phyloP scores from a whole-genome alignment of 495 filamentous ascomycete genomes.

The Sphaerosporella brunnea region DNA sequence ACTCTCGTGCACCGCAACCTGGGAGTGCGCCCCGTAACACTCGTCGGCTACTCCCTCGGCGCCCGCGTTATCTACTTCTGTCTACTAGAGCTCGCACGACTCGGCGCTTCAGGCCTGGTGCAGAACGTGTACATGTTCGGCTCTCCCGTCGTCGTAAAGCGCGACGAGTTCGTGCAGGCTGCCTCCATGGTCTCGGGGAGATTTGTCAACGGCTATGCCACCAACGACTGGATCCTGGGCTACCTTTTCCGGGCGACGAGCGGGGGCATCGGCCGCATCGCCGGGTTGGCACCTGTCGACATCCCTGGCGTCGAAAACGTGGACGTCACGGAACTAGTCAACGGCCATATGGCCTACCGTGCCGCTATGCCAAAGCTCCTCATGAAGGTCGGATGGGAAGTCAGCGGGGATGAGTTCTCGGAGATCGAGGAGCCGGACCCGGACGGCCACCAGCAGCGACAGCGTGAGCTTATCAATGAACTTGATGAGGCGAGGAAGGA shows the following conservation, averaged over 20 bases:
- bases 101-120: conserved; percentile 76
- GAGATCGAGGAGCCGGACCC: conserved; percentile 98
- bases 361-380: conserved; percentile 75
- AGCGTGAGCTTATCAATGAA: conserved; percentile 86
- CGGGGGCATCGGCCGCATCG: conserved; percentile 79
- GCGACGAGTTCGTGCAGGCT: conserved; percentile 72
- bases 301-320: conserved; percentile 76
- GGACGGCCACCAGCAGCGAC: conserved; percentile 71
- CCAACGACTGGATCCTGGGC: conserved; percentile 92
- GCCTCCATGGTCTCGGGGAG: conserved; percentile 69
- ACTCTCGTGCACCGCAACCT: conserved; percentile 84
- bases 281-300: conserved; percentile 64
- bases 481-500: conserved; percentile 87
- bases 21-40: conserved; percentile 74
- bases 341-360: conserved; percentile 94
- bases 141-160: conserved; percentile 76
- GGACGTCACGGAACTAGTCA: conserved; percentile 68
- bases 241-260: conserved; percentile 92
- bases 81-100: conserved; percentile 66
- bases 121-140: conserved; percentile 96
- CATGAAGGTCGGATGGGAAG: conserved; percentile 68
- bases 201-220: conserved; percentile 88
- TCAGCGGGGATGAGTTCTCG: conserved; percentile 81
- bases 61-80: conserved; percentile 86
- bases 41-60: conserved; percentile 93